A percentile compares a stretch with the other conserved stretches of the same genome.
Conservation (phyloP, 257 asterid species). For the Paulownia fortunei region DNA sequence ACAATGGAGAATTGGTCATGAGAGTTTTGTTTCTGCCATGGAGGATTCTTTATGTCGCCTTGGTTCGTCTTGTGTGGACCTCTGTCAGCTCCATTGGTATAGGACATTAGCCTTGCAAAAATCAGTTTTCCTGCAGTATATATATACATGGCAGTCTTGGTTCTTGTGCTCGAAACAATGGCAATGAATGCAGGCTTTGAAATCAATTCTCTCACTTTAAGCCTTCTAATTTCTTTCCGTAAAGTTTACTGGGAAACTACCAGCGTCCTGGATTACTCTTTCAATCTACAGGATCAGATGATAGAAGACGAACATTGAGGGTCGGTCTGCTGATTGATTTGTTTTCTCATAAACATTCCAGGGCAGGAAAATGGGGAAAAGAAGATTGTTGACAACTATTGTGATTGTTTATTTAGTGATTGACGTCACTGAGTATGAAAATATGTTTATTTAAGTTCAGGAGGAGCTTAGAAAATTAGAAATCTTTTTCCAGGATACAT, state of each 20-base stretch:
- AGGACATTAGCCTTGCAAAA: conserved; percentile 22
- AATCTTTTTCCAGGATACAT: conserved; percentile 70
- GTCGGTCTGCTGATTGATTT: conserved; percentile 18
- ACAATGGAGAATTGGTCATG: conserved; percentile 95
- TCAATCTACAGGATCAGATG: no score
- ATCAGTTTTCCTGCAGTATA: background rate
- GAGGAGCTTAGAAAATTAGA: conserved; percentile 10
- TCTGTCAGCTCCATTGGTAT: conserved; percentile 96
- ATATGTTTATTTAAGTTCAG: background rate
- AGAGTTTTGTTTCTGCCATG: conserved; percentile 82
- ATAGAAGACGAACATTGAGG: no score
- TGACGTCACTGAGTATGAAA: conserved; percentile 5
- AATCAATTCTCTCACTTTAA: no score
- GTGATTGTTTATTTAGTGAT: conserved; percentile 8
- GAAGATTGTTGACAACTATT: conserved; percentile 64
- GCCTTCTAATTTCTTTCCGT: no score
- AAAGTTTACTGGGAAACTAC: no score
- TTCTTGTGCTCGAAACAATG: no score
- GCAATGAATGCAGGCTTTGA: no score
- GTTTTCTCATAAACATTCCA: conserved; percentile 44
- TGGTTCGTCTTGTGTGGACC: conserved; percentile 73
- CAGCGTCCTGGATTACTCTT: no score
- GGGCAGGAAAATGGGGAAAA: conserved; percentile 99
- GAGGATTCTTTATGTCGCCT: conserved; percentile 80
- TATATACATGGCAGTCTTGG: no score